Evolutionary conservation across 306 rosid genomes (phyloP).

Genomic region (Astragalus membranaceus): DNA sequence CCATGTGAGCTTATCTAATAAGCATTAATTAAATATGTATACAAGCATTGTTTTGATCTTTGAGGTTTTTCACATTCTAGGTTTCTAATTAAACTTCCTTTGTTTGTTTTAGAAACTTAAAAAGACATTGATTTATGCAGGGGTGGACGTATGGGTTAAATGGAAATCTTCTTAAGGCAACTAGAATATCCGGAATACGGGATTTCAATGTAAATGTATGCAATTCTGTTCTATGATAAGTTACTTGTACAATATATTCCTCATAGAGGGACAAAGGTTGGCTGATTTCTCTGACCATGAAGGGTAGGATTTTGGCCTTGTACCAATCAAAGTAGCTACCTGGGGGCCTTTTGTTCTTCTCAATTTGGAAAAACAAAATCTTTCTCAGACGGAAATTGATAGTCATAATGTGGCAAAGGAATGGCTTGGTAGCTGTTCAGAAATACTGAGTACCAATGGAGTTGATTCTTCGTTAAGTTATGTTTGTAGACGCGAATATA

Average conservation of each 20-base stretch:
- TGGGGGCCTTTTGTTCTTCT: conserved; percentile 91
- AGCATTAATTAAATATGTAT: background rate
- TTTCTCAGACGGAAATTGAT: conserved; percentile 27
- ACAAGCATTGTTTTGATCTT: background rate
- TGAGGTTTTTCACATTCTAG: background rate
- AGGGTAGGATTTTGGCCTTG: conserved; percentile 76
- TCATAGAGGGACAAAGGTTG: conserved; percentile 12
- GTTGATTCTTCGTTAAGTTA: conserved; percentile 64
- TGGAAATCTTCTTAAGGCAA: conserved; percentile 76
- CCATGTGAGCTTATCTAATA: conserved; percentile 63
- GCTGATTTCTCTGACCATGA: conserved; percentile 42
- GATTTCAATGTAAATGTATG: conserved; percentile 68
- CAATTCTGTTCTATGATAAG: conserved; percentile 12
- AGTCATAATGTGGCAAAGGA: conserved; percentile 34
- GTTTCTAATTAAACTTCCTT: background rate
- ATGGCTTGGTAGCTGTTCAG: conserved; percentile 87
- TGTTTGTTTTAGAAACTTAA: background rate
- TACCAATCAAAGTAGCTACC: conserved; percentile 55
- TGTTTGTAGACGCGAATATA: conserved; percentile 73
- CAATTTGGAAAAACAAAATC: conserved; percentile 44
- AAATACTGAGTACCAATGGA: conserved; percentile 46
- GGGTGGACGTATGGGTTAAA: conserved; percentile 90
- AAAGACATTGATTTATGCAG: conserved; percentile 39
- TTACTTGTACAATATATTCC: conserved; percentile 2
- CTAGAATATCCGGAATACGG: conserved; percentile 65